Conservation (phyloP, 208 protist species). For the Crithidia sp. region DNA sequence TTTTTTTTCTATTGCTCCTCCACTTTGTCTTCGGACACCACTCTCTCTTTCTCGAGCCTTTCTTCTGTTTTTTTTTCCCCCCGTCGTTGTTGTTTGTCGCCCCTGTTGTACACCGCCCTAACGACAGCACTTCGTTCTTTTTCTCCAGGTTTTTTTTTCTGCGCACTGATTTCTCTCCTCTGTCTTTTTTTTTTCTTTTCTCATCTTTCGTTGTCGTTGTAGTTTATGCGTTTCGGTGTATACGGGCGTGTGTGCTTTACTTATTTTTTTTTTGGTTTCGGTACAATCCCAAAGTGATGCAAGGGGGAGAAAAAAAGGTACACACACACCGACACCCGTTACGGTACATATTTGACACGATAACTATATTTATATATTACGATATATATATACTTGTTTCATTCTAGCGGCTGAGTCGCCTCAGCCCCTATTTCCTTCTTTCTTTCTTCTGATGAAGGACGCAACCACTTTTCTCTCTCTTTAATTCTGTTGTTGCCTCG, state of each 20-base stretch:
- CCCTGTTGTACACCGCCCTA: background rate
- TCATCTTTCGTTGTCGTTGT: background rate
- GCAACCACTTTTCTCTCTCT: too few species aligned
- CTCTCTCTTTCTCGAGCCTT: background rate
- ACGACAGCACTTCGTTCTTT: too few species aligned
- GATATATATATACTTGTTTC: too few species aligned
- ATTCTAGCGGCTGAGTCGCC: too few species aligned
- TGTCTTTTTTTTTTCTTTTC: slow-evolving; percentile 8
- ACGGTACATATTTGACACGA: too few species aligned
- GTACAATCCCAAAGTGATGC: too few species aligned
- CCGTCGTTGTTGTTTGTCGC: background rate
- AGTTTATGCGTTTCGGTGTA: slow-evolving; percentile 8
- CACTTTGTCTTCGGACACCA: background rate
- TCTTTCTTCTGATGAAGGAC: too few species aligned
- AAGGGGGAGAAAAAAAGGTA: too few species aligned
- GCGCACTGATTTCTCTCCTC: background rate
- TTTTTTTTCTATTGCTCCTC: slow-evolving; percentile 5
- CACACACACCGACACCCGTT: too few species aligned
- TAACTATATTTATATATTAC: too few species aligned
- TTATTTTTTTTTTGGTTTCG: background rate
- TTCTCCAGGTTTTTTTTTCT: background rate
- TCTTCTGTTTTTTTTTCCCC: background rate
- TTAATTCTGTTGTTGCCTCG: too few species aligned
- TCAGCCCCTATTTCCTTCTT: too few species aligned
- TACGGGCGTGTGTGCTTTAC: slow-evolving; percentile 4